Conservation (phyloP, 2,329 filamentous ascomycete species). For the Penicillium polonicum region DNA sequence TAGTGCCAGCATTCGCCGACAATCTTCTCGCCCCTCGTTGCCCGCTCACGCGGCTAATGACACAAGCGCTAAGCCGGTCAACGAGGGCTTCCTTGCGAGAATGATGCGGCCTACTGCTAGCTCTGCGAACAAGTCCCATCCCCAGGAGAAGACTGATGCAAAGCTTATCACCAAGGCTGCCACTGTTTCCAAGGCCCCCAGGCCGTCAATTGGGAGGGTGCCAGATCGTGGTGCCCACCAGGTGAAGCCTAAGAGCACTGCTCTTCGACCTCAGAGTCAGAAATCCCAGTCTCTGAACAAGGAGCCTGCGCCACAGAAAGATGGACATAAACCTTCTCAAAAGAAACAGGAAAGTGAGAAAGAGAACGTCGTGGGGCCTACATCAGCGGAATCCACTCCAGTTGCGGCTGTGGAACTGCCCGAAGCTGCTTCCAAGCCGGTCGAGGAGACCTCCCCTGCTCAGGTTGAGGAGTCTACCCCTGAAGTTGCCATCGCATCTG, state of each 20-base stretch:
- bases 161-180: conserved; percentile 39
- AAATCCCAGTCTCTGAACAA: conserved; percentile 20
- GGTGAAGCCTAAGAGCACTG: conserved; percentile 17
- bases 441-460: neutral
- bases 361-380: conserved; percentile 18
- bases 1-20: conserved; percentile 29
- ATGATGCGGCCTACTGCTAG: conserved; percentile 55
- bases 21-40: conserved; percentile 35
- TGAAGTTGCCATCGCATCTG: neutral
- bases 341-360: conserved; percentile 19
- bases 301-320: conserved; percentile 1
- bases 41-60: conserved; percentile 31
- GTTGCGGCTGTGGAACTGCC: conserved; percentile 7
- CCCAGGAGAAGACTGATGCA: conserved; percentile 47
- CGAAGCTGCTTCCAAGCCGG: neutral
- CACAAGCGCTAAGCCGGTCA: conserved; percentile 37
- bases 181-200: conserved; percentile 22
- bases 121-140: conserved; percentile 50
- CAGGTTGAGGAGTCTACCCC: neutral
- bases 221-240: conserved; percentile 21
- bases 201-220: conserved; percentile 26
- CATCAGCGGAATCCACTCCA: neutral
- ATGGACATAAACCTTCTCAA: conserved; percentile 8
- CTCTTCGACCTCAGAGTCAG: conserved; percentile 22
- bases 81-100: conserved; percentile 50